Evolutionary conservation across 805 yeast species (phyloP), one percentile per base, ranked within the genome.

Genomic region (Clavispora fructus): DNA sequence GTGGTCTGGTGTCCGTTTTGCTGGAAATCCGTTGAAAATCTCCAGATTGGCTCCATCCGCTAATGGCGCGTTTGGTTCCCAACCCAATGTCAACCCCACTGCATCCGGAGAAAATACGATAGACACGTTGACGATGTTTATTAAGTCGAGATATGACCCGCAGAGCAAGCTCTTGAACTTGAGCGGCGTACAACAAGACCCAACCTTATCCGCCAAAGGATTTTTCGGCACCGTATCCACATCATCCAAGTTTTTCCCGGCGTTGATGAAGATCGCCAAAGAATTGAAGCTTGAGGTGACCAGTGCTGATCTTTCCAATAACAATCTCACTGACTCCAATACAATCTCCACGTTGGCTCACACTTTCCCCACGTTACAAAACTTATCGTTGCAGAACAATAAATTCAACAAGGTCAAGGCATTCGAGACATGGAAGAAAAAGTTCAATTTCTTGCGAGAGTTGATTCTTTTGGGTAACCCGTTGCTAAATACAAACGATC

Each of bases 241-340:
- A 1, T 76, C 83, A 30, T 76, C 91, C 12, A 94, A 92, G 64
- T 83, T 90, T 77, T 89, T 92, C 63, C 85, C 89, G 10, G 98
- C 98, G 0, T 67, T 94, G 53, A 80, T 92, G 85, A 87, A 85
- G 60, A 65, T 92, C 8, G 96, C 96, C 1, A 66, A 71, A 4
- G 78, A 79, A 44, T 51, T 66, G 43, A 70, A 71, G 46, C 50
- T 71, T n/a, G 80, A 78, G 26, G 84, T 90, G 4, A 84, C 82
- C 28, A 83, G 89, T 47, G 79, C 91, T 7, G 86, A 83, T 62
- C 63, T 89, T 31, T 78, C 91, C 5, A 53, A 55, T 41, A 94
- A 69, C 62, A 74, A 75, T 45, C 64, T 94, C 35, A 65, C 67
- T 25, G 95, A 88, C 57, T 73, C 87, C 33, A 59, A 65, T 28